Conservation (phyloP, 805 yeast genomes). For the Ogataea polymorpha region DNA sequence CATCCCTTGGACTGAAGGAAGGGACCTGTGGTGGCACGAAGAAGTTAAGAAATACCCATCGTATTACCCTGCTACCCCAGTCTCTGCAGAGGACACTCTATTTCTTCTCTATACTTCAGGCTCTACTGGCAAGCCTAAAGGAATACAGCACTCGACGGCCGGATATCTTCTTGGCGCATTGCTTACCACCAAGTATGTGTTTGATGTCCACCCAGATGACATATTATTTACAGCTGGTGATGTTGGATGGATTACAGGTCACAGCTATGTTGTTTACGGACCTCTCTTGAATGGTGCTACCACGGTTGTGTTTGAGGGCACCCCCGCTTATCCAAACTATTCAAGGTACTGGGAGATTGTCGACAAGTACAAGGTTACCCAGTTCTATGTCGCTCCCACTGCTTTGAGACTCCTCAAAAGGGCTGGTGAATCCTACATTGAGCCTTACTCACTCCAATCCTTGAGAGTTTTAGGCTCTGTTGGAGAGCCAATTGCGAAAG, state of each 20-base stretch:
- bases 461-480: slow-evolving; percentile 76
- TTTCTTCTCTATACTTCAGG: slow-evolving; percentile 83
- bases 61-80: slow-evolving; percentile 71
- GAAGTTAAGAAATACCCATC: slow-evolving; percentile 64
- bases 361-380: slow-evolving; percentile 67
- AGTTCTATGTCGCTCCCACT: slow-evolving; percentile 83
- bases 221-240: slow-evolving; percentile 84
- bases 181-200: slow-evolving; percentile 68
- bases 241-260: slow-evolving; percentile 91
- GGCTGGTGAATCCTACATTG: slow-evolving; percentile 65
- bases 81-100: slow-evolving; percentile 76
- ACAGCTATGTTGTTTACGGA: slow-evolving; percentile 78
- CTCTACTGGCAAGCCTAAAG: slow-evolving; percentile 87
- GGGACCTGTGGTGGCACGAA: slow-evolving; percentile 78
- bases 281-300: slow-evolving; percentile 76
- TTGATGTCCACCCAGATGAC: slow-evolving; percentile 74
- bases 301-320: slow-evolving; percentile 79
- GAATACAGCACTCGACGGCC: slow-evolving; percentile 78
- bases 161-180: slow-evolving; percentile 76
- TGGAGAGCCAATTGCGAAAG: slow-evolving; percentile 85
- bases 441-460: slow-evolving; percentile 58
- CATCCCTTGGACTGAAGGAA: slow-evolving; percentile 46
- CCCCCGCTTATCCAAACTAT: slow-evolving; percentile 80
- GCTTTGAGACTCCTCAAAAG: slow-evolving; percentile 74
- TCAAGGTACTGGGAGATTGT: slow-evolving; percentile 80